Percentiles rank a stretch among this genome's conserved stretches.
Conservation (phyloP, 805 yeast genomes). For the Schizosaccharomyces osmophilus region DNA sequence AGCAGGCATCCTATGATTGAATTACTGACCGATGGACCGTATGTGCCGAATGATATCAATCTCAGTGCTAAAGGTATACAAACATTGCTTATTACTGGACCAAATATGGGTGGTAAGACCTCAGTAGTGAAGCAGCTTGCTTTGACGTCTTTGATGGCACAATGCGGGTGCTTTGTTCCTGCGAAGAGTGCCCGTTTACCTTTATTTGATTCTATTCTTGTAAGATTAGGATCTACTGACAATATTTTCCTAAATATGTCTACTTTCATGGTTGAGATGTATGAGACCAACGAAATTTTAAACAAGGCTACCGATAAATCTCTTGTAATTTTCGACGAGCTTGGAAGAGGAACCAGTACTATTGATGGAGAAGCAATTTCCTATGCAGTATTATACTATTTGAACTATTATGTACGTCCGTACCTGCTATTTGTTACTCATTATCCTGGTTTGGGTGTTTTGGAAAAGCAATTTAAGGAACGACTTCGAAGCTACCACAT, state of each 20-base stretch:
- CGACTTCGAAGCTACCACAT: constrained; percentile 40
- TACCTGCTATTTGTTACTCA: constrained; percentile 64
- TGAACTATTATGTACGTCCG: constrained; percentile 23
- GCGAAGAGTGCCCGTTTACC: constrained; percentile 38
- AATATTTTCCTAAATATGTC: constrained; percentile 51
- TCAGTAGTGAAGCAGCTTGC: constrained; percentile 56
- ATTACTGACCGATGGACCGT: constrained; percentile 16
- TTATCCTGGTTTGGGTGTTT: constrained; percentile 37
- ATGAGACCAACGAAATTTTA: constrained; percentile 37
- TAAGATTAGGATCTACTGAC: constrained; percentile 61
- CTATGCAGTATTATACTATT: constrained; percentile 38
- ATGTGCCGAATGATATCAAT: constrained; percentile 41
- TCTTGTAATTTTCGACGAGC: constrained; percentile 44
- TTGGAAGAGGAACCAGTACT: constrained; percentile 55
- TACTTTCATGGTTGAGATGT: constrained; percentile 59
- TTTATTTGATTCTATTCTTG: constrained; percentile 32
- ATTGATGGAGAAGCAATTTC: constrained; percentile 69
- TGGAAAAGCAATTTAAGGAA: constrained; percentile 19
- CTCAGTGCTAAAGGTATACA: constrained; percentile 26
- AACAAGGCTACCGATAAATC: constrained; percentile 26
- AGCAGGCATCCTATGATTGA: constrained; percentile 51
- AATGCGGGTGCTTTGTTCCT: constrained; percentile 55
- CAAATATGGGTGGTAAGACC: constrained; percentile 53
- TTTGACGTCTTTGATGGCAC: constrained; percentile 43
- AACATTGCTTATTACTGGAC: constrained; percentile 51